Evolutionary conservation across 768 basidiomycete genomes (phyloP).

Genomic region (Kwoniella sp.): DNA sequence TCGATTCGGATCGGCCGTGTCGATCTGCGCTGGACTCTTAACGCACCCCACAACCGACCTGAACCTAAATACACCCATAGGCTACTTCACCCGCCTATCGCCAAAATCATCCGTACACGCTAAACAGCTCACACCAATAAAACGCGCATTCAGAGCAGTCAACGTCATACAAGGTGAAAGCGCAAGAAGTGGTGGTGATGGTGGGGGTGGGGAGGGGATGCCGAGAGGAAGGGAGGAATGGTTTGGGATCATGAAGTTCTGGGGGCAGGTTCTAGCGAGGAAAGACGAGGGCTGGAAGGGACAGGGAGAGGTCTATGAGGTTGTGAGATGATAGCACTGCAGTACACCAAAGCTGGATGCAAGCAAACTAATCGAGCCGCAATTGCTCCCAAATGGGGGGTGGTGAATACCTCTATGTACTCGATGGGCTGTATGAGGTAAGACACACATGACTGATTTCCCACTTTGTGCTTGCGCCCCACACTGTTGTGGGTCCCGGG

Average conservation of each 20-base stretch:
- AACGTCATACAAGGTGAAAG: conserved; percentile 25
- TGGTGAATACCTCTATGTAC: too few species aligned
- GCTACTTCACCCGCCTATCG: conserved; percentile 39
- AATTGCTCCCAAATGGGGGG: too few species aligned
- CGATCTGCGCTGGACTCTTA: conserved; percentile 42
- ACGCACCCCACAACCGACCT: conserved; percentile 33
- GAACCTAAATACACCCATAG: conserved; percentile 36
- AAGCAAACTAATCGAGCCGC: too few species aligned
- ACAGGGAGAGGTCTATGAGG: conserved; percentile 53
- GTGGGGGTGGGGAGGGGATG: conserved; percentile 41
- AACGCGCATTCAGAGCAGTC: conserved; percentile 39
- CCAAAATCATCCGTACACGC: conserved; percentile 20
- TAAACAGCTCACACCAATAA: conserved; percentile 19
- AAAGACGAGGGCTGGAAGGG: conserved; percentile 46
- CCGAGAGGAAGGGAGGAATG: conserved; percentile 46
- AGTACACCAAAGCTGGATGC: too few species aligned
- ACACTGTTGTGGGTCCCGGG: too few species aligned
- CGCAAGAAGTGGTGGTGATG: background rate
- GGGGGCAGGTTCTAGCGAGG: conserved; percentile 47
- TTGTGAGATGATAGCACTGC: conserved; percentile 33
- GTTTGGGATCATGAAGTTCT: conserved; percentile 54
- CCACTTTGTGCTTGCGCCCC: too few species aligned
- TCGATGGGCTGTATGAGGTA: too few species aligned
- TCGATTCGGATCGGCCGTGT: conserved; percentile 38
- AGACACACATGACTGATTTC: too few species aligned